Evolutionary conservation across 139 green algal species (phyloP), one percentile per base, ranked within the genome.

Genomic region (Haematococcus lacustris): DNA sequence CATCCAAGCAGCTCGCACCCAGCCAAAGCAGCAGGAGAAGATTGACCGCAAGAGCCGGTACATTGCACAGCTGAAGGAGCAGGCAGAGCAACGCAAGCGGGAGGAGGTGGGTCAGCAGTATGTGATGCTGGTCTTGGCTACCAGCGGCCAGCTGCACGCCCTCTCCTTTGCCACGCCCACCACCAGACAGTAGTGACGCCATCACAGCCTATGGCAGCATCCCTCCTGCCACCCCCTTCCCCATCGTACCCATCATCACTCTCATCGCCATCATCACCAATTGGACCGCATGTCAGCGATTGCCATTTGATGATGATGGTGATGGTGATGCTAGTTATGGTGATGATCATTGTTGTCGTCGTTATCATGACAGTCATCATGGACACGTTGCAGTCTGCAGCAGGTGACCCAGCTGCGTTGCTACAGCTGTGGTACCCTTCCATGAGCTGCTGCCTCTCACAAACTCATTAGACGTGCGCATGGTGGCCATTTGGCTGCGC

Each of bases 61-160:
- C 68, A 86, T 86, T 3, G 71, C 79, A 2, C 69, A 61, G 30
- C 63, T 86, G 37, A 68, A 80, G 62, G 86, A 95, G 34, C 95
- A 93, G 73, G 79, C 91, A 28, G 84, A 97, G 79, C 74, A 89
- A 61, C 80, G 93, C 3, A 90, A 98, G 77, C 69, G 74, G 17
- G 93, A 97, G 74, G 82, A 95, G 74, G 89, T 71, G 21, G 17
- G 47, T 39, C n/a, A 2, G 35, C 5, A 40, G 35, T 25, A n/a
- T 30, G 2, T 70, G 47, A 30, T 30, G 57, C 57, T 7, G 17
- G 9, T 33, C 57, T 30, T 25, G 9, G 57, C 13, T 64, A 25
- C 4, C 5, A 7, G 23, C 28, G 57, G 23, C 57, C 9, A 30
- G 5, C 13, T 64, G 28, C 25, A 64, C 32, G 57, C 57, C 28